Conservation (phyloP, 352 stramenopile genomes). For the Phytopythium cucurbitacearum region DNA sequence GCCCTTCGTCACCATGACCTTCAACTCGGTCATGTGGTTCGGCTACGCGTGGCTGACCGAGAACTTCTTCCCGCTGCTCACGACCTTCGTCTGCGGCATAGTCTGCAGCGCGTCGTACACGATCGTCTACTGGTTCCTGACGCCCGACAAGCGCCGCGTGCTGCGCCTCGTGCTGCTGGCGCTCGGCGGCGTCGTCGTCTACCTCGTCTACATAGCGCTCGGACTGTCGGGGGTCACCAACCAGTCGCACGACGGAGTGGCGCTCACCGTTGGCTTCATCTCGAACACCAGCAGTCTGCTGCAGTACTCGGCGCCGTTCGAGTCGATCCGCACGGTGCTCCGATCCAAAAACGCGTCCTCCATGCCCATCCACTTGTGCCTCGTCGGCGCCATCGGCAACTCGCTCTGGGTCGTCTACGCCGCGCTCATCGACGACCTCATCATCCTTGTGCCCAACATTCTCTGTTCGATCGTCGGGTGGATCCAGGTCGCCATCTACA, state of each 20-base stretch:
- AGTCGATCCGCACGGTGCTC: conserved; percentile 14
- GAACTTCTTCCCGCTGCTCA: background rate
- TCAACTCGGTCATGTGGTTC: conserved; percentile 8
- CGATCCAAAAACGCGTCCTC: conserved; percentile 23
- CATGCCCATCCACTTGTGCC: conserved; percentile 30
- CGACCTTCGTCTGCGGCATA: conserved; percentile 3
- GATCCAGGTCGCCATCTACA: conserved; percentile 20
- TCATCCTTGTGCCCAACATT: background rate
- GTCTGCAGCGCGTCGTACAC: too few relatives aligned
- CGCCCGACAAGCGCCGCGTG: background rate
- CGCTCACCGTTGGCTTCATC: background rate
- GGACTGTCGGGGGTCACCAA: conserved; percentile 10
- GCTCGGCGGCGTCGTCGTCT: background rate
- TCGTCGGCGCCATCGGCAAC: conserved; percentile 15
- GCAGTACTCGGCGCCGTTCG: conserved; percentile 1
- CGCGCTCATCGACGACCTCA: conserved; percentile 2
- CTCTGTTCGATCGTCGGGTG: conserved; percentile 7
- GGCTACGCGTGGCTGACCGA: conserved; percentile 1
- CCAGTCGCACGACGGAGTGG: conserved; percentile 11
- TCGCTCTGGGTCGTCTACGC: conserved; percentile 1
- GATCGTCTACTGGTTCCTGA: too few relatives aligned
- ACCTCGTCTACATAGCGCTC: conserved; percentile 15
- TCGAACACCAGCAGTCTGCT: too few relatives aligned
- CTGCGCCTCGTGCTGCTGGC: background rate
- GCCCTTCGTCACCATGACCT: background rate